Evolutionary conservation across 2,329 filamentous ascomycete genomes (phyloP).

Genomic region (Cladosporium halotolerans): DNA sequence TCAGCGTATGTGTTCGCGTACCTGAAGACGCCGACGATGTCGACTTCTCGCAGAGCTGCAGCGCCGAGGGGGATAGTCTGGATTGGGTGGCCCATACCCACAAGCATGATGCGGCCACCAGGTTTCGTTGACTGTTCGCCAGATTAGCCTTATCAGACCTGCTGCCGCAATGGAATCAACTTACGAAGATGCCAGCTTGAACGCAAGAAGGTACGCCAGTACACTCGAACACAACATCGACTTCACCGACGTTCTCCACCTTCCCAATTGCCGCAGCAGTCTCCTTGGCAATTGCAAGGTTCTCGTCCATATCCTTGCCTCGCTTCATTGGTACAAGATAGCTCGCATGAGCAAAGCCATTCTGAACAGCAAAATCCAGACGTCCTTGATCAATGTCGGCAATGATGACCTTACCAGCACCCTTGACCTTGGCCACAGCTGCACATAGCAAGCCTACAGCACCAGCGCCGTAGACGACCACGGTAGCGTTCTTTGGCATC

Average conservation of each 20-base stretch:
- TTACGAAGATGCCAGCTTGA: constrained; percentile 65
- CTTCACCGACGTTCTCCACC: constrained; percentile 43
- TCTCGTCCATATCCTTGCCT: constrained; percentile 48
- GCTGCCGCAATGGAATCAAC: constrained; percentile 15
- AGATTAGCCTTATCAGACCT: background rate
- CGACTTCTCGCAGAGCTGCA: constrained; percentile 67
- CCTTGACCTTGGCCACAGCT: constrained; percentile 49
- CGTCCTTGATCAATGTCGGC: constrained; percentile 55
- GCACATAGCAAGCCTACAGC: constrained; percentile 56
- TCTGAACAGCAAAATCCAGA: constrained; percentile 49
- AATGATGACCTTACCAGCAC: constrained; percentile 51
- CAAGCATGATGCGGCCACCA: constrained; percentile 67
- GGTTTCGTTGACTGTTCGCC: constrained; percentile 26
- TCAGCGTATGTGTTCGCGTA: constrained; percentile 71
- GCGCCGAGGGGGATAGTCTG: constrained; percentile 68
- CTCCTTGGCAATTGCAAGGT: constrained; percentile 45
- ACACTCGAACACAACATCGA: constrained; percentile 69
- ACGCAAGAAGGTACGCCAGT: constrained; percentile 70
- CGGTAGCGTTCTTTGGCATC: constrained; percentile 40
- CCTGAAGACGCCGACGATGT: constrained; percentile 71
- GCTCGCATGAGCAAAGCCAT: constrained; percentile 42
- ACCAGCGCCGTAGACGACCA: constrained; percentile 56
- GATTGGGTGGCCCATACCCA: constrained; percentile 73
- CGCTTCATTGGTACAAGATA: constrained; percentile 43
- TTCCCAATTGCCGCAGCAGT: constrained; percentile 39